phyloP scores from a whole-genome alignment of 306 rosid genomes.

The Malus sieversii region DNA sequence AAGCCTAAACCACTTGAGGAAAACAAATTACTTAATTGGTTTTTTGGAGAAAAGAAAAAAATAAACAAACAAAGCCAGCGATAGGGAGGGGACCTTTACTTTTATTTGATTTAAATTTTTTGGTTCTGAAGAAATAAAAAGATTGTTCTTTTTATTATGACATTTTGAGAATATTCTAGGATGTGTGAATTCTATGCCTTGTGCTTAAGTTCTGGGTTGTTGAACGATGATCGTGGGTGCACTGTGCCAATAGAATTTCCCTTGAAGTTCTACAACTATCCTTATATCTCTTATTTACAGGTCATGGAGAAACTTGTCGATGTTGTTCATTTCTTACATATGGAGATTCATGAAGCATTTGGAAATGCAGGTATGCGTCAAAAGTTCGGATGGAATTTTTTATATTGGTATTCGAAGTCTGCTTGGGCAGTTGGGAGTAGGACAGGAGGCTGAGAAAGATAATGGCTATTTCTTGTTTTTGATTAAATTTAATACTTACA shows the following conservation, averaged over 20 bases:
- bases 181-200: neutral
- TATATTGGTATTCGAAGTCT: constrained; percentile 10
- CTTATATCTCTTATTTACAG: constrained; percentile 42
- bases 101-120: neutral
- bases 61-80: neutral
- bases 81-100: neutral
- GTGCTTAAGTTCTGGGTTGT: neutral
- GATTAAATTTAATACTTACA: neutral
- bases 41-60: neutral
- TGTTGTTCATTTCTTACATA: constrained; percentile 70
- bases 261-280: constrained; percentile 2
- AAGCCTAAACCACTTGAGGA: neutral
- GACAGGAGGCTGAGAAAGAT: neutral
- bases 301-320: constrained; percentile 95
- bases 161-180: neutral
- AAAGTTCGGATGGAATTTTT: constrained; percentile 15
- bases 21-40: neutral
- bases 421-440: neutral
- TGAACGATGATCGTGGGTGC: neutral
- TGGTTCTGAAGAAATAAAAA: neutral
- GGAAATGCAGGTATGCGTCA: constrained; percentile 74
- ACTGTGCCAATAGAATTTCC: neutral
- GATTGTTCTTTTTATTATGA: neutral
- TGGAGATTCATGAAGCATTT: constrained; percentile 88
- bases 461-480: neutral